A percentile compares a stretch with the other conserved stretches of the same genome.
phyloP scores from a whole-genome alignment of 257 asterid species.

The Leptodermis oblonga region DNA sequence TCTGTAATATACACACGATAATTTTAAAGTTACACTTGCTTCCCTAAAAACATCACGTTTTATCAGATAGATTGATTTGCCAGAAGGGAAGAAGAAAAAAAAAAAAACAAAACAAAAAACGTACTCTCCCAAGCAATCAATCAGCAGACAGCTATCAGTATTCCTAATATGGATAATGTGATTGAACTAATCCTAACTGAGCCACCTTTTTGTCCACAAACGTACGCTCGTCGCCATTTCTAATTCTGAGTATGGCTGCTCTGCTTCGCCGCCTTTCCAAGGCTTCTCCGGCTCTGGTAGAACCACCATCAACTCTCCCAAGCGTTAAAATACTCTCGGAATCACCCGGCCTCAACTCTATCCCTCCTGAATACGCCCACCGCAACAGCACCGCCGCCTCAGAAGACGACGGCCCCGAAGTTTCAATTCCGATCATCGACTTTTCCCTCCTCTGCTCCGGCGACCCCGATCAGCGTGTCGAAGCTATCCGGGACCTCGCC shows the following conservation, averaged over 20 bases:
- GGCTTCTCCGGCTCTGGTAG: neutral
- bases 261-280: neutral
- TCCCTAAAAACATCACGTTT: too few species aligned
- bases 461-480: slow-evolving; percentile 24
- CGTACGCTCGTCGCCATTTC: neutral
- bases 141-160: too few species aligned
- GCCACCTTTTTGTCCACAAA: too few species aligned
- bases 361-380: slow-evolving; percentile 24
- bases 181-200: too few species aligned
- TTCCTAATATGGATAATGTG: too few species aligned
- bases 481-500: slow-evolving; percentile 25
- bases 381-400: neutral
- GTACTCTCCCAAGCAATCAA: too few species aligned
- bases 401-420: slow-evolving; percentile 1
- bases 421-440: slow-evolving; percentile 38
- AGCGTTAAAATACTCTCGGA: slow-evolving; percentile 23
- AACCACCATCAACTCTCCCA: slow-evolving; percentile 1
- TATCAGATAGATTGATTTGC: too few species aligned
- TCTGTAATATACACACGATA: too few species aligned
- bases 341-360: slow-evolving; percentile 14
- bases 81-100: too few species aligned
- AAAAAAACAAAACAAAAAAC: too few species aligned
- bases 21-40: too few species aligned
- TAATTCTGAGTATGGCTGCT: neutral
- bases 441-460: slow-evolving; percentile 31